Evolutionary conservation across 148 eudicot genomes (phyloP).

Genomic region (Chenopodium quinoa): DNA sequence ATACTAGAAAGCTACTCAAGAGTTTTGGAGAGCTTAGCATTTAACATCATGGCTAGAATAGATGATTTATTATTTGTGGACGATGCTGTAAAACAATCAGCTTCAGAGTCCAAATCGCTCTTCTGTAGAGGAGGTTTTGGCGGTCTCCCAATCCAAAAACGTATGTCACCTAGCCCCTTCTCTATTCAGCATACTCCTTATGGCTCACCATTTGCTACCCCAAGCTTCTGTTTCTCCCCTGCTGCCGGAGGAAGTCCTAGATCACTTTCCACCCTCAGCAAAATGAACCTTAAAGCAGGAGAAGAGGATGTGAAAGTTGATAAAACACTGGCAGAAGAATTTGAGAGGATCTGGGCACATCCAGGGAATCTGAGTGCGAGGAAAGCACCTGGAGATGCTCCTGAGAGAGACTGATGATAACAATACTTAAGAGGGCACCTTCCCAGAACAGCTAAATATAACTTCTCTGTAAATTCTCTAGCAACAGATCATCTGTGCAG

Average conservation of each 20-base stretch:
- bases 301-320: slow-evolving; percentile 30
- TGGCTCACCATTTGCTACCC: slow-evolving; percentile 85
- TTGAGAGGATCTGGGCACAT: slow-evolving; percentile 38
- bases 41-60: slow-evolving; percentile 87
- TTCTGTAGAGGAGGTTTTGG: slow-evolving; percentile 70
- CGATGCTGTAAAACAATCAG: slow-evolving; percentile 66
- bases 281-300: slow-evolving; percentile 26
- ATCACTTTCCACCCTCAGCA: slow-evolving; percentile 37
- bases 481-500: slow-evolving; percentile 31
- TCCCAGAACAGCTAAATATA: neutral
- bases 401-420: slow-evolving; percentile 33
- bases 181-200: slow-evolving; percentile 85
- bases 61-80: slow-evolving; percentile 69
- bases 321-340: slow-evolving; percentile 21
- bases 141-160: slow-evolving; percentile 73
- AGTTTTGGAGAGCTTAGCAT: slow-evolving; percentile 96
- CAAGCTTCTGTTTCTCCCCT: slow-evolving; percentile 82
- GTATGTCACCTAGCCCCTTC: slow-evolving; percentile 90
- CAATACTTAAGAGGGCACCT: neutral
- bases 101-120: slow-evolving; percentile 53
- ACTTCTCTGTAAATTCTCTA: slow-evolving; percentile 31
- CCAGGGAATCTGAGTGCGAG: slow-evolving; percentile 34
- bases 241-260: slow-evolving; percentile 64
- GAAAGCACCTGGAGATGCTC: slow-evolving; percentile 31
- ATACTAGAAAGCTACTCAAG: slow-evolving; percentile 98